Conservation (phyloP, 257 asterid species). For the Cynanchum wilfordii region DNA sequence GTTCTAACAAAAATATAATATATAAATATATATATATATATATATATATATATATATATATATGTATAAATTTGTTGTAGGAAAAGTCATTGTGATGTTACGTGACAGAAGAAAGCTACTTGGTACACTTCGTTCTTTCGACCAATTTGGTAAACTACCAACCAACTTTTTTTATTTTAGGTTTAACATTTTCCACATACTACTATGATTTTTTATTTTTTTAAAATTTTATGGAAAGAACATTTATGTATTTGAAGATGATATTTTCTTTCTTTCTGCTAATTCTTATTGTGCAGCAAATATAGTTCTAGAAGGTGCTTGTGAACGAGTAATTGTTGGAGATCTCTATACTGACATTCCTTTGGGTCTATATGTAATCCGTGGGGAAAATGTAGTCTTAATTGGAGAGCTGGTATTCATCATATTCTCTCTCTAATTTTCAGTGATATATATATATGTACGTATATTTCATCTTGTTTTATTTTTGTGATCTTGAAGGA, state of each 20-base stretch:
- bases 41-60: too few species aligned
- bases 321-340: constrained; percentile 24
- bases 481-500: constrained; percentile 9
- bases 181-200: background rate
- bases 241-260: background rate
- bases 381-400: constrained; percentile 36
- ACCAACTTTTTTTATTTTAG: background rate
- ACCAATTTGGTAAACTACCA: constrained; percentile 21
- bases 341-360: constrained; percentile 24
- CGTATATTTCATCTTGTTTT: background rate
- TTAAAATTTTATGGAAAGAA: too few species aligned
- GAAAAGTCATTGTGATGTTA: constrained; percentile 15
- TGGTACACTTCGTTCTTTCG: constrained; percentile 29
- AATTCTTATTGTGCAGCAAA: constrained; percentile 25
- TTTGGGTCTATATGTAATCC: constrained; percentile 23
- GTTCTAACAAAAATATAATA: too few species aligned
- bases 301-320: constrained; percentile 30
- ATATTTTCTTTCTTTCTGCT: background rate
- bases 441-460: background rate
- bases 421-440: background rate
- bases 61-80: constrained; percentile 6
- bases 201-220: too few species aligned
- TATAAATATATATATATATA: too few species aligned
- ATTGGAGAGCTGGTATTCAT: constrained; percentile 27
- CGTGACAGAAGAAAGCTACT: constrained; percentile 22